Evolutionary conservation across 2,329 filamentous ascomycete genomes (phyloP).

Genomic region (Dothiorella sarmentorum): DNA sequence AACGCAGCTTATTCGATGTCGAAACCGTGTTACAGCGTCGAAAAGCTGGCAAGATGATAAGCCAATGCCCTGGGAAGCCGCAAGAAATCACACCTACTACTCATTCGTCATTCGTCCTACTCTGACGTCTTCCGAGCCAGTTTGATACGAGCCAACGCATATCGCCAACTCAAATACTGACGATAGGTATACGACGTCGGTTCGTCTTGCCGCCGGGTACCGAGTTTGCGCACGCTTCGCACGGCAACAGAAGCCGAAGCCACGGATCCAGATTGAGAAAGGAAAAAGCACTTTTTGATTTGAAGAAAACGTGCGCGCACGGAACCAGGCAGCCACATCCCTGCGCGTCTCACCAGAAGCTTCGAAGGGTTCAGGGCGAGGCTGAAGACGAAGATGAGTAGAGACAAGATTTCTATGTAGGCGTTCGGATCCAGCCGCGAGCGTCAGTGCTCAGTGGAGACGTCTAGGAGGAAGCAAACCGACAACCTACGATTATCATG

Average conservation of each 20-base stretch:
- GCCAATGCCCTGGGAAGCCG: no score
- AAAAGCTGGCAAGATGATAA: no score
- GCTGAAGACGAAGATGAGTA: neutral
- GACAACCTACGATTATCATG: neutral
- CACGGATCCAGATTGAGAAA: neutral
- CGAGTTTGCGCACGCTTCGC: neutral
- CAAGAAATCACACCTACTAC: neutral
- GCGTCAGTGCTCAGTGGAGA: no score
- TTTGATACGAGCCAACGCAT: neutral
- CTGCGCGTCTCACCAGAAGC: neutral
- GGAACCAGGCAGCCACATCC: slow-evolving; percentile 5
- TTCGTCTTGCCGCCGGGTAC: neutral
- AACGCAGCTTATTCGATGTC: no score
- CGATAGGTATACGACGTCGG: neutral
- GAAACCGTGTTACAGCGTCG: no score
- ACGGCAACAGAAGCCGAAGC: neutral
- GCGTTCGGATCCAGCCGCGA: neutral
- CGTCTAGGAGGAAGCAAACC: no score
- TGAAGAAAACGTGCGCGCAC: slow-evolving; percentile 1
- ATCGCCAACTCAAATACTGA: neutral
- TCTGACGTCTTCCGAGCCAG: neutral
- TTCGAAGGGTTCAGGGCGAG: neutral
- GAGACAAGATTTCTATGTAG: neutral
- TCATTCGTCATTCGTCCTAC: neutral
- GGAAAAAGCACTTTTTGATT: neutral